A percentile compares a stretch with the other conserved stretches of the same genome.
phyloP scores from a whole-genome alignment of 1,139 yeast genomes.

The Diutina mesorugosa region DNA sequence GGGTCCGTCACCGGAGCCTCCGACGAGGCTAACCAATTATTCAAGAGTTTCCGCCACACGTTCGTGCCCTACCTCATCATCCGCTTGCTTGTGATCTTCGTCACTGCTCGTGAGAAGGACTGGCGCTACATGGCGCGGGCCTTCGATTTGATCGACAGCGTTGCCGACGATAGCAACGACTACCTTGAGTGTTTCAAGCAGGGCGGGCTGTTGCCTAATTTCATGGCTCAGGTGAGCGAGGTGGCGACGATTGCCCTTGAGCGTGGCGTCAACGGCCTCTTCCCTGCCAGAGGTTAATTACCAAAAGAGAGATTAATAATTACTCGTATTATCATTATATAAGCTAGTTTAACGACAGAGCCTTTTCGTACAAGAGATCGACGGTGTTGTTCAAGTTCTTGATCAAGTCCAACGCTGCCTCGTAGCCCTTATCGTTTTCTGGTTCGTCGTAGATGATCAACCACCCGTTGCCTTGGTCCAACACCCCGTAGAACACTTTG shows the following conservation, averaged over 20 bases:
- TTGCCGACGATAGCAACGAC: conserved; percentile 29
- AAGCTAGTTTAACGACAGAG: conserved; percentile 52
- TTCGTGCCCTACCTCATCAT: conserved; percentile 67
- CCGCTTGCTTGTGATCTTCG: conserved; percentile 44
- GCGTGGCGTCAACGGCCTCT: conserved; percentile 24
- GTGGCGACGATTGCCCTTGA: conserved; percentile 38
- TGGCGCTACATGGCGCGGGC: conserved; percentile 39
- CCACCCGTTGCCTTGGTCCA: conserved; percentile 99
- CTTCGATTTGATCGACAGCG: conserved; percentile 38
- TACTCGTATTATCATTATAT: background rate
- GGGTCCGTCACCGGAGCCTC: conserved; percentile 7
- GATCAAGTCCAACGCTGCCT: conserved; percentile 74
- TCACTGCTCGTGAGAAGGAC: conserved; percentile 24
- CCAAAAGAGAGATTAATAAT: background rate
- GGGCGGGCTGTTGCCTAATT: conserved; percentile 51
- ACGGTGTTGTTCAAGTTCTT: conserved; percentile 82
- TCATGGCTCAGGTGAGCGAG: conserved; percentile 45
- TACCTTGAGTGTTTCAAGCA: conserved; percentile 38
- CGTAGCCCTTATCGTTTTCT: conserved; percentile 78
- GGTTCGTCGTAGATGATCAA: conserved; percentile 85
- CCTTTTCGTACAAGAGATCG: conserved; percentile 87
- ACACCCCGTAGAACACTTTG: conserved; percentile 85
- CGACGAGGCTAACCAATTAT: conserved; percentile 12
- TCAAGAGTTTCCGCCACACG: conserved; percentile 39
- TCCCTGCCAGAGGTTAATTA: conserved; percentile 4